Evolutionary conservation across 345 rosid genomes (phyloP), one percentile per base, ranked within the genome.

Genomic region (Gossypium bickii): DNA sequence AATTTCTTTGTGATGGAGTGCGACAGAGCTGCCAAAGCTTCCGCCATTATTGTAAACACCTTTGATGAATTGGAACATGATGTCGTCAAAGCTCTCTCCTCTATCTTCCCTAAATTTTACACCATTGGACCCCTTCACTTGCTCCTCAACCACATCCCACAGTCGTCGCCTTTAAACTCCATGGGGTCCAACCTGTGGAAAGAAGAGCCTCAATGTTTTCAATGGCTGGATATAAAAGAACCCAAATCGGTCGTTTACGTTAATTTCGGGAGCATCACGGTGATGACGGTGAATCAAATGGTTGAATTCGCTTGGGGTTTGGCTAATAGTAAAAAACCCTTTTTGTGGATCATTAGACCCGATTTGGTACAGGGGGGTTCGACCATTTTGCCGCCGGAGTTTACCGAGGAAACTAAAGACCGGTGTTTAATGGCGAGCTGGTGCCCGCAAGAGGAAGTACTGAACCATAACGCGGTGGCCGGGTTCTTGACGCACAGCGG

Each of bases 331-430:
- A 71, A 65, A 15, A 18, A 74, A 22, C 24, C 48, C 0, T 80
- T 80, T 34, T 64, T 74, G 48, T 80, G 83, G 80, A 71, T 80
- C 51, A 80, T 80, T 27, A 74, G 83, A 45, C 80, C 83, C 3
- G 76, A 80, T 41, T 48, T 80, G 41, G 79, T 79, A 6, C 24
- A 3, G 3, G 81, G 78, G 0, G 76, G 74, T 16, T 15, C 47
- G 0, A 52, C 71, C 3, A 27, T 77, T 7, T 22, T 77, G 18
- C 73, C 76, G 2, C 44, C 52, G 2, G 81, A 65, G 45, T 81
- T 81, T 34, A 60, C 70, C 0, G 64, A 12, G 17, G 64, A 60
- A 25, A 60, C 64, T 4, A 25, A 60, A 25, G 64, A 6, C 0
- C 13, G 64, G 13, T 12, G 64, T 7, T 25, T 25, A 2, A 25